Base-by-base conservation (phyloP, 164 flowering plant species). In the Akebia trifoliata region DNA sequence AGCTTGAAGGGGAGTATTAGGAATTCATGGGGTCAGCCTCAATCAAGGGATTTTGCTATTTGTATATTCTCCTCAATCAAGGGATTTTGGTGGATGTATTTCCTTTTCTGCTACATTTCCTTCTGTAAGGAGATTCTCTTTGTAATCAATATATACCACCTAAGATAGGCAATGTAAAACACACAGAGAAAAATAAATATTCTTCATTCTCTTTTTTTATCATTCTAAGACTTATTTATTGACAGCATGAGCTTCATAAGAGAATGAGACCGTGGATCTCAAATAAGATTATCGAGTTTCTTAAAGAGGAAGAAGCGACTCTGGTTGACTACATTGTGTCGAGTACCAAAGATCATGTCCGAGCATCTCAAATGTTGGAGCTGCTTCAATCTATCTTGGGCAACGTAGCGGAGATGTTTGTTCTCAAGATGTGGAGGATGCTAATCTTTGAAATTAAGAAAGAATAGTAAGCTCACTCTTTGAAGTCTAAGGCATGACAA, bases 341-440 rank as follows among this genome's bases (percentile, higher is more conserved):
- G 9, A 83, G 90, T 55, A 91, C 95, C 37, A 96, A 78, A 53
- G 84, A 85, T 14, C 99, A 94, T 64, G 91, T 88, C 11, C 75
- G 71, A 65, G 99, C 97, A 52, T 67, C 80, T 6, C 78, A 83
- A 69, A 85, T 94, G 97, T 82, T 94, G 60, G 94, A 86, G 63
- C 72, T 77, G 55, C 91, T 94, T 63, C 89, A 86, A 59, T 57
- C 81, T 25, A 91, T 94, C 49, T 71, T 94, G 67, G 99, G 91
- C 60, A 96, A 90, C 31, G 99, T 90, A 67, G 99, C 99, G 1
- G 99, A 94, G 59, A 94, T 94, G 99, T 94, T 94, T 81, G 97
- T 94, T 32, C 92, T 94, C 42, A 94, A 94, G 81, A 94, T 94
- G 99, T 94, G 99, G 99, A 88, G 99, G 70, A 94, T 90, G 96